Base-by-base conservation (phyloP, 2,329 filamentous ascomycete species). In the Helotiales sp. region DNA sequence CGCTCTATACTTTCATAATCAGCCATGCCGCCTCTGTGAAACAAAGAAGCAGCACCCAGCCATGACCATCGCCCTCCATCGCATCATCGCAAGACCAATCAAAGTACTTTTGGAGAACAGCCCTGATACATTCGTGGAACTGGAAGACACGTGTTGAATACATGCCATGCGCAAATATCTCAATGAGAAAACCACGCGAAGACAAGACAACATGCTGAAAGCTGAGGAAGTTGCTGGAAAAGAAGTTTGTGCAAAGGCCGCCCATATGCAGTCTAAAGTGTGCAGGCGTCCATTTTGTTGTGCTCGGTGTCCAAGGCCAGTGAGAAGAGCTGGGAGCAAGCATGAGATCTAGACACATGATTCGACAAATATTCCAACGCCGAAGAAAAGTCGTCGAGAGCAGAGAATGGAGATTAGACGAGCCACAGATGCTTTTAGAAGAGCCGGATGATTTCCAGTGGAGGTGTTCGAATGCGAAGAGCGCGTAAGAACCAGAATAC, bases 321-420 rank as follows among this genome's bases (percentile, higher is more conserved):
- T 55, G 51, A 60, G 51, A 60, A 55, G 52, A 63, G 58, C 59
- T 52, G 48, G 56, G 56, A 52, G 54, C 48, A 42, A 62, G 57
- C 61, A 61, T 50, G 56, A 69, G 62, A 65, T 67, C 66, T 69
- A 67, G 59, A 62, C 63, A 65, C 61, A 62, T 59, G 58, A 60
- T 62, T 61, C 27, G 58, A 65, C 42, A 62, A 63, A 61, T n/a
- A n/a, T 69, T 70, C 68, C 65, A 68, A 67, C 65, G 65, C 66
- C 65, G 62, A 68, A 65, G 54, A 64, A 65, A 61, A 66, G 51
- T 66, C 64, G 55, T 62, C 57, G 57, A 61, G 58, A 61, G 58
- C 49, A 59, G 52, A 65, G 60, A 59, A 58, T 50, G 50, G 52
- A 50, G 55, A 60, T 55, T 57, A 55, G 36, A 38, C 4, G 34